Base-by-base conservation (phyloP, 306 rosid species). In the Prunus kanzakura region DNA sequence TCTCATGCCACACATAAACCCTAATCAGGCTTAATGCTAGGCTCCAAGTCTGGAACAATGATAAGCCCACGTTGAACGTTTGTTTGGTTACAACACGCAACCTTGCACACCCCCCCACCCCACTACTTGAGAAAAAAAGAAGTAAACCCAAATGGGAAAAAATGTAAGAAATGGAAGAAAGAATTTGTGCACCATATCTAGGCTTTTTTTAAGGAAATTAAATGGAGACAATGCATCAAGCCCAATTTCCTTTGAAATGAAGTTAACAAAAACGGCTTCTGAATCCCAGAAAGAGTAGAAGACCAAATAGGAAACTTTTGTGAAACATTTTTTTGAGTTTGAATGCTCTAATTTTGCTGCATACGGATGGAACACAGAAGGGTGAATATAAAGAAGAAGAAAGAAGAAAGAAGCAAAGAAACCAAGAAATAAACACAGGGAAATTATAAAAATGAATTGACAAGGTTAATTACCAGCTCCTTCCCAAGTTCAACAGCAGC, bases 401-500 rank as follows among this genome's bases (percentile, higher is more conserved):
- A 20, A 35, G 14, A 27, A 22, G 3, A 35, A 25, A 29, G 1
- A 46, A n/a, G 46, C 20, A 8, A 25, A 2, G 0, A 11, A 38
- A 62, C 35, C 46, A 20, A 35, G 27, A 54, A 27, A 55, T 15
- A 19, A 51, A 50, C 8, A n/a, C 13, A n/a, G 41, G 73, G 8
- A 15, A 45, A n/a, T 16, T 47, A 30, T 68, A 1, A 32, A 60
- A 64, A 38, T 35, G 69, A 32, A 35, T 64, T 8, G 20, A 22
- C 10, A 32, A 15, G 3, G 49, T 35, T 38, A 61, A 23, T 11
- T 87, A 95, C 98, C 97, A 95, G 81, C 69, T 95, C 98, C 20
- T 90, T 83, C 70, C 92, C 98, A 4, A 95, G 97, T 61, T 95
- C 91, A 15, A 91, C 90, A 38, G 99, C 99, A 75, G 99, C 97